A percentile compares a stretch with the other conserved stretches of the same genome.
Conservation (phyloP, 352 stramenopile species). For the Phytophthora macrochlamydospora region DNA sequence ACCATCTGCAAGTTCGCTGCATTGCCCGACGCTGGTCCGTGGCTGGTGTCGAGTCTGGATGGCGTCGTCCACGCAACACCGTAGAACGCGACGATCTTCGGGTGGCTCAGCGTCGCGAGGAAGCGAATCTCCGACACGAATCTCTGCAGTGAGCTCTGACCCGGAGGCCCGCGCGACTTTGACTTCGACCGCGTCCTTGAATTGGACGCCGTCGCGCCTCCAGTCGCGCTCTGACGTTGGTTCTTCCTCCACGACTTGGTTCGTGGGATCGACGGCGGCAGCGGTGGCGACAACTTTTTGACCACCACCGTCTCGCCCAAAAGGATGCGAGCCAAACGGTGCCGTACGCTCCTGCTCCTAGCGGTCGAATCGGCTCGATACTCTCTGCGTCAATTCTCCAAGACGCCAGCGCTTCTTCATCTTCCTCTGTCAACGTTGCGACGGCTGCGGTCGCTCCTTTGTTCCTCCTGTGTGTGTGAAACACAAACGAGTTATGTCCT, state of each 20-base stretch:
- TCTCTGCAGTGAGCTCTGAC: constrained; percentile 17
- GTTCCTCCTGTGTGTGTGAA: constrained; percentile 11
- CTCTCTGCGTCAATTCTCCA: constrained; percentile 54
- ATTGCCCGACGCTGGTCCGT: constrained; percentile 12
- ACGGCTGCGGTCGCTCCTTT: background rate
- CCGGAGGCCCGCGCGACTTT: constrained; percentile 22
- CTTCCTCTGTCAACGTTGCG: constrained; percentile 26
- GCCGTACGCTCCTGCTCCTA: constrained; percentile 45
- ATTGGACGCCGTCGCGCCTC: constrained; percentile 15
- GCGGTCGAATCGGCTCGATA: constrained; percentile 37
- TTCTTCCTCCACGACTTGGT: constrained; percentile 40
- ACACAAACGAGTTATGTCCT: background rate
- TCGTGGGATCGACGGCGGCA: constrained; percentile 31
- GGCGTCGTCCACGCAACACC: constrained; percentile 67
- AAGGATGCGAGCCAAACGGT: constrained; percentile 64
- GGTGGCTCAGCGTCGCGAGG: constrained; percentile 61
- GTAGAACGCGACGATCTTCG: constrained; percentile 83
- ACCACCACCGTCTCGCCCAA: constrained; percentile 49
- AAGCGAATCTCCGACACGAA: constrained; percentile 81
- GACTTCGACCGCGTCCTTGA: constrained; percentile 26
- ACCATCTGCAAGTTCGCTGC: constrained; percentile 65
- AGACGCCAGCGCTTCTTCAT: constrained; percentile 61
- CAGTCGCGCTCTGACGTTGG: constrained; percentile 23
- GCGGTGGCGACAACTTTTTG: constrained; percentile 50
- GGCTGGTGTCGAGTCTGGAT: constrained; percentile 12